Base-by-base conservation (phyloP, 164 flowering plant species). In the Santalum album region DNA sequence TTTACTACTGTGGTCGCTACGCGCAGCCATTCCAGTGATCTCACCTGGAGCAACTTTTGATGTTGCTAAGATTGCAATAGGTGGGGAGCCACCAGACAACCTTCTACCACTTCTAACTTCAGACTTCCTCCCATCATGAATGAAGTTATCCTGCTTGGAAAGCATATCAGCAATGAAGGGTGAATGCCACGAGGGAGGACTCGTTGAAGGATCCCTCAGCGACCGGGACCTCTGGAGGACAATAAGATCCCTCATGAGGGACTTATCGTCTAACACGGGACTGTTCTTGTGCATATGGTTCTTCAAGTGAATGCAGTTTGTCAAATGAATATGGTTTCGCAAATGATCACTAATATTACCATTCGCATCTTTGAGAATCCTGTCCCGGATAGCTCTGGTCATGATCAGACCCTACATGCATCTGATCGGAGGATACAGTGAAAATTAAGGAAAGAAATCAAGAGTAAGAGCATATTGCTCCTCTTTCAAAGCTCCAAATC, bases 251-350 rank as follows among this genome's bases (percentile, higher is more conserved):
- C 88, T 79, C 78, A 82, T 73, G 20, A 90, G 79, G 14, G 91
- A 77, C 67, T 85, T 73, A 55, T 90, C 96, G 3, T 87, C 71
- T 63, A 78, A 60, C 1, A 77, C 65, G 6, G 99, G 95, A 59
- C 92, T 87, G 14, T 82, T 82, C 70, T 75, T 78, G 57, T 85
- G 97, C 95, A 94, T 84, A 60, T 87, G 96, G 72, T 90, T 90
- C 71, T 90, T 94, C 81, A 94, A 70, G 70, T 94, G 97, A 63
- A 86, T 90, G 59, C 97, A 90, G 58, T 90, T 94, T 1, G 97
- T 87, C 69, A 90, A 75, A 71, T 90, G 96, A 19, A 90, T 84
- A 59, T 94, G 97, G 60, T 81, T 83, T 24, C 90, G 87, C 14
- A 94, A 80, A 73, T 94, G 99, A 70, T 89, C 87, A 56, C 82